Conservation (phyloP, 192 early-diverging fungal species). For the Gorgonomyces haynaldii region DNA sequence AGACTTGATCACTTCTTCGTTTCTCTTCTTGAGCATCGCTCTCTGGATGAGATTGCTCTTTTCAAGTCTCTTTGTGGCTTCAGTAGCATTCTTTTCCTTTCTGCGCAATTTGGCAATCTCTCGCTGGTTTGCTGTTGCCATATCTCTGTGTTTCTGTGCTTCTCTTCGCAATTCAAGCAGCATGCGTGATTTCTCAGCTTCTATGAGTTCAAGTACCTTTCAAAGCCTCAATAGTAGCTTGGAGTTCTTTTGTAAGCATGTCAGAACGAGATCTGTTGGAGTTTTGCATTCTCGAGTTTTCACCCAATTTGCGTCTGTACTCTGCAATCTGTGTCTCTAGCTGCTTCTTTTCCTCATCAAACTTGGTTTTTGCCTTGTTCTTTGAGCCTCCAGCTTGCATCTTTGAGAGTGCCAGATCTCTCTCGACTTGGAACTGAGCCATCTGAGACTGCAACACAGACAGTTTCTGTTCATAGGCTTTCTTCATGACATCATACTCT, state of each 20-base stretch:
- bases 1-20: constrained; percentile 36
- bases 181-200: constrained; percentile 62
- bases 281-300: constrained; percentile 17
- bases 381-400: constrained; percentile 31
- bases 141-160: constrained; percentile 44
- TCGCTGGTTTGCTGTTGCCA: constrained; percentile 29
- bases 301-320: constrained; percentile 23
- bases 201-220: constrained; percentile 29
- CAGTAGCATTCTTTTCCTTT: constrained; percentile 38
- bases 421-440: constrained; percentile 37
- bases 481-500: constrained; percentile 32
- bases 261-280: constrained; percentile 26
- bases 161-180: constrained; percentile 64
- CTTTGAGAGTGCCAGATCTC: constrained; percentile 51
- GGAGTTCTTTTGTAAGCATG: constrained; percentile 45
- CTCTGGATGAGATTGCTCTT: constrained; percentile 36
- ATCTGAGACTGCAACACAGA: constrained; percentile 45
- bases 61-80: constrained; percentile 28
- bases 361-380: constrained; percentile 20
- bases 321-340: constrained; percentile 33
- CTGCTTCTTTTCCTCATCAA: constrained; percentile 29
- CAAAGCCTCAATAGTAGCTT: constrained; percentile 55
- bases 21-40: constrained; percentile 43
- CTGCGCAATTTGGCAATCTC: constrained; percentile 47
- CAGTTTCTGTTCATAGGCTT: constrained; percentile 61